Conservation (phyloP, 2,329 filamentous ascomycete genomes). For the Penicillium decumbens region DNA sequence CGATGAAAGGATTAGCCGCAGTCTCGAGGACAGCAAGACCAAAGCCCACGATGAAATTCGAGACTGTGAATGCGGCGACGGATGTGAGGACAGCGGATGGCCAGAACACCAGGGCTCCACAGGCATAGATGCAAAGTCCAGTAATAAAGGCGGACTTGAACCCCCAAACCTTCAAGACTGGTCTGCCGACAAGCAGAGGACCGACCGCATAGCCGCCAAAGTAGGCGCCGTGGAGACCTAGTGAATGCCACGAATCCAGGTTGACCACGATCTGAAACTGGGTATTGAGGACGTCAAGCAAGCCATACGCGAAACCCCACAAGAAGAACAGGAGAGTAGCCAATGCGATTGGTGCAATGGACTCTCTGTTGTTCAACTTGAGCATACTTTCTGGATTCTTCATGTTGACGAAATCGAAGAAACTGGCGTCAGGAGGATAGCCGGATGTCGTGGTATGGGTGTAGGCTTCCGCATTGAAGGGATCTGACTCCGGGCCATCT, state of each 20-base stretch:
- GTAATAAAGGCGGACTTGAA: conserved; percentile 61
- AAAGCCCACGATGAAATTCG: conserved; percentile 59
- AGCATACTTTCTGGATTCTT: conserved; percentile 55
- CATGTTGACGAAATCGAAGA: conserved; percentile 62
- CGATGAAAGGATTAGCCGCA: conserved; percentile 59
- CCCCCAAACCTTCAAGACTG: conserved; percentile 55
- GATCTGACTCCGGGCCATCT: conserved; percentile 44
- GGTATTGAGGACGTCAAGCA: conserved; percentile 73
- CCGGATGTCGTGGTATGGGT: conserved; percentile 33
- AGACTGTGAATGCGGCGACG: conserved; percentile 56
- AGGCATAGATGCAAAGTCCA: conserved; percentile 59
- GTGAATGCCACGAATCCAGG: conserved; percentile 31
- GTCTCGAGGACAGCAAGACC: conserved; percentile 59
- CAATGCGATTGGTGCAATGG: conserved; percentile 54
- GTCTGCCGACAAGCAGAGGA: conserved; percentile 52
- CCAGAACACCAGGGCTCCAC: conserved; percentile 60
- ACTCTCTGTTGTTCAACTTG: conserved; percentile 54
- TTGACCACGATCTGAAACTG: conserved; percentile 53
- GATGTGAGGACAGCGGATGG: conserved; percentile 60
- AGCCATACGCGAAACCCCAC: conserved; percentile 86
- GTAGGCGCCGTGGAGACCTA: conserved; percentile 57
- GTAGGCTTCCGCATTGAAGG: conserved; percentile 33
- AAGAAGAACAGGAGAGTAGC: conserved; percentile 80
- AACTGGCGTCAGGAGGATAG: conserved; percentile 41
- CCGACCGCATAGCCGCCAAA: conserved; percentile 56